Percentiles rank a stretch among this genome's conserved stretches.
Evolutionary conservation across 768 basidiomycete species (phyloP).

Genomic region (Mrakia frigida): DNA sequence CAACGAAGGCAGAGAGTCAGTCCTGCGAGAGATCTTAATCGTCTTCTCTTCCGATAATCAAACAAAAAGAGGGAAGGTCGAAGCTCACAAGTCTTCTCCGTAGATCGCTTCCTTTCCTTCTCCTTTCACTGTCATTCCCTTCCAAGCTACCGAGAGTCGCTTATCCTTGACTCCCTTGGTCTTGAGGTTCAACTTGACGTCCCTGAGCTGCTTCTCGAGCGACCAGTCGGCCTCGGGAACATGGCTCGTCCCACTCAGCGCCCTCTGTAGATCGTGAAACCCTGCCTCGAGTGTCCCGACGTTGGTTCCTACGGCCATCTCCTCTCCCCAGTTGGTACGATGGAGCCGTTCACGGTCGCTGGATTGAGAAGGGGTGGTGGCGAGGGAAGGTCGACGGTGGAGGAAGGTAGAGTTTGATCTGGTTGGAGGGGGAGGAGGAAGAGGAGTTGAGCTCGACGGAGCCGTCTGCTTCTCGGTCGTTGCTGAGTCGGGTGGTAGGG

Average conservation of each 20-base stretch:
- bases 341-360: too few relatives aligned
- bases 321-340: conserved; percentile 17
- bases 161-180: conserved; percentile 64
- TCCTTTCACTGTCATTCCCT: conserved; percentile 61
- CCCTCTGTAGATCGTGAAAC: conserved; percentile 9
- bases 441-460: too few relatives aligned
- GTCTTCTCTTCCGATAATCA: not conserved
- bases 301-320: conserved; percentile 5
- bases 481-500: too few relatives aligned
- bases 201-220: conserved; percentile 63
- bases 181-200: conserved; percentile 62
- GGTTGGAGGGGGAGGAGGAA: too few relatives aligned
- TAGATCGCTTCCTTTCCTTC: conserved; percentile 47
- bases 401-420: too few relatives aligned
- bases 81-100: conserved; percentile 33
- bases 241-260: conserved; percentile 4
- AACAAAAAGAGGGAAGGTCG: not conserved
- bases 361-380: too few relatives aligned
- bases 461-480: too few relatives aligned
- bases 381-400: too few relatives aligned
- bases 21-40: too few relatives aligned
- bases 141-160: conserved; percentile 71
- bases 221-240: not conserved
- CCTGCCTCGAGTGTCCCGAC: not conserved
- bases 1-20: not conserved